phyloP scores from a whole-genome alignment of 768 basidiomycete species.

The Tylopilus rubrobrunneus region DNA sequence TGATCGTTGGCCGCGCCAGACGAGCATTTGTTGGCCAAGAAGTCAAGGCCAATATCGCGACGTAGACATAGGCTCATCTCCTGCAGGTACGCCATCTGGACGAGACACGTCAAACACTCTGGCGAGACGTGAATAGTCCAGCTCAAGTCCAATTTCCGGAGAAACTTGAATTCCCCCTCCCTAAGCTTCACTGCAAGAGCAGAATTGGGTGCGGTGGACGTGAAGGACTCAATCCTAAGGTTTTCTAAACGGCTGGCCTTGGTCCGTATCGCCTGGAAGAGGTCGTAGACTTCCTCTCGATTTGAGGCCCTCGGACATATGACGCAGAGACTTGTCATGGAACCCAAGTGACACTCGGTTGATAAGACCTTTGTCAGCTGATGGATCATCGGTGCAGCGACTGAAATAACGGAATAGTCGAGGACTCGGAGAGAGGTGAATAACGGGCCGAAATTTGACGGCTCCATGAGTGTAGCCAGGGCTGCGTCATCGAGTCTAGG shows the following conservation, averaged over 20 bases:
- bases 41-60: constrained; percentile 14
- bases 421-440: constrained; percentile 26
- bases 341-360: constrained; percentile 11
- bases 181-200: constrained; percentile 15
- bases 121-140: constrained; percentile 22
- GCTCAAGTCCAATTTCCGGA: constrained; percentile 25
- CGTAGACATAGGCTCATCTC: constrained; percentile 22
- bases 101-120: constrained; percentile 21
- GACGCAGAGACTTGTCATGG: constrained; percentile 22
- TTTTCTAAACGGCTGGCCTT: constrained; percentile 18
- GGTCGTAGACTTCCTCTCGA: constrained; percentile 15
- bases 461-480: constrained; percentile 18
- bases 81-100: constrained; percentile 19
- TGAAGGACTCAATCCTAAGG: constrained; percentile 23
- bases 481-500: constrained; percentile 25
- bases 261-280: constrained; percentile 23
- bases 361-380: constrained; percentile 20
- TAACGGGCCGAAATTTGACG: constrained; percentile 17
- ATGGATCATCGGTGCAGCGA: constrained; percentile 16
- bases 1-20: neutral
- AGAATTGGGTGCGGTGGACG: constrained; percentile 7
- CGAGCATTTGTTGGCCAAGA: constrained; percentile 10
- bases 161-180: constrained; percentile 14
- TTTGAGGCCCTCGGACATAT: constrained; percentile 20
- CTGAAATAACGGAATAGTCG: constrained; percentile 27